Evolutionary conservation across 2,329 filamentous ascomycete species (phyloP).

Genomic region (Xylaria sp.): DNA sequence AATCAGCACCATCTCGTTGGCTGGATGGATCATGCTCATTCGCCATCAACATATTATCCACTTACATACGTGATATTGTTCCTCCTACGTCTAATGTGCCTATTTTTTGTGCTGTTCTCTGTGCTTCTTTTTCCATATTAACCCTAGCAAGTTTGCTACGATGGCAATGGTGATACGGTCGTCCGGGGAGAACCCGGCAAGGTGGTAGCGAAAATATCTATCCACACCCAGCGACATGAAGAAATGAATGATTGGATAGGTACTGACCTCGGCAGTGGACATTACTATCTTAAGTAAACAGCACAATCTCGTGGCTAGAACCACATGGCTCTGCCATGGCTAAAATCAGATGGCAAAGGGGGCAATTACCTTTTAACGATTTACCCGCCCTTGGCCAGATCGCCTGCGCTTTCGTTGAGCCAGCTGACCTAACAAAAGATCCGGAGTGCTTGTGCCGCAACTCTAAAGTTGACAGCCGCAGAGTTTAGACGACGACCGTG

Average conservation of each 20-base stretch:
- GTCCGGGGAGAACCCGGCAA: constrained; percentile 25
- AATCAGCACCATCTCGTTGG: constrained; percentile 48
- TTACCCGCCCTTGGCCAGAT: constrained; percentile 45
- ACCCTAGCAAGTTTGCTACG: constrained; percentile 7
- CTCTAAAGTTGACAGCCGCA: constrained; percentile 39
- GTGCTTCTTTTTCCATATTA: constrained; percentile 20
- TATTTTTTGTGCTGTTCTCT: constrained; percentile 3
- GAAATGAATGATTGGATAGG: constrained; percentile 7
- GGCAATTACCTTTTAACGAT: constrained; percentile 42
- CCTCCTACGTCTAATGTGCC: constrained; percentile 4
- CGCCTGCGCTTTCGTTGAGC: constrained; percentile 36
- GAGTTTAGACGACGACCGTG: constrained; percentile 28
- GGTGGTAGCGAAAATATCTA: constrained; percentile 28
- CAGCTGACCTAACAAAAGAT: constrained; percentile 38
- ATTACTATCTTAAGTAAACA: constrained; percentile 17
- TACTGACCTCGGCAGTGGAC: constrained; percentile 18
- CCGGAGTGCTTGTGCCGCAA: constrained; percentile 43
- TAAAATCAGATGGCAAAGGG: constrained; percentile 43
- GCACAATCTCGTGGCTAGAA: constrained; percentile 34
- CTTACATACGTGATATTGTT: constrained; percentile 18
- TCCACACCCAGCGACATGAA: not conserved
- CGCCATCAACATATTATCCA: constrained; percentile 31
- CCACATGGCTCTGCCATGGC: constrained; percentile 39
- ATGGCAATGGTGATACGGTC: constrained; percentile 6
- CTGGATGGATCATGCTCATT: constrained; percentile 48